Evolutionary conservation across 2,329 filamentous ascomycete species (phyloP), one percentile per base, ranked within the genome.

Genomic region (Coniella lustricola): DNA sequence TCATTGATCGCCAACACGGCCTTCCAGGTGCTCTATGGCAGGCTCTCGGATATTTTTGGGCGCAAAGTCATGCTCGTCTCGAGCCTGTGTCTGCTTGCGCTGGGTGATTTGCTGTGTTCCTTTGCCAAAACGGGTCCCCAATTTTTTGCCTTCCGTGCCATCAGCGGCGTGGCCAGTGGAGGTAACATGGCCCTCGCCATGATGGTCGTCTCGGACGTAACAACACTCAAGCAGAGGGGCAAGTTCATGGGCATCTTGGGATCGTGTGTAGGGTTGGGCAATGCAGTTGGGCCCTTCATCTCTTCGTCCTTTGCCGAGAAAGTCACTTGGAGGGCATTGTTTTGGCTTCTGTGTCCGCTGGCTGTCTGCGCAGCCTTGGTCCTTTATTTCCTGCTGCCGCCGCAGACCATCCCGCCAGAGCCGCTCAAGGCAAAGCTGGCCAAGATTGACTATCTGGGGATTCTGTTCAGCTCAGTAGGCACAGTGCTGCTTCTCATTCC

Each of bases 21-120:
- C 31, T 84, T 84, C 54, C 80, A 81, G 54, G 77, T 83, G 51
- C 68, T 85, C 0, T 84, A 84, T 58, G 80, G 81, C 17, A 71
- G 79, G 3, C 56, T 82, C 3, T 81, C 78, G 0, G 79, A 83
- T 60, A 75, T 82, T 1, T 73, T 82, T 44, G 78, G 79, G 17
- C 71, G 80, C 16, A 83, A 83, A 59, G 67, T 72, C 7, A 69
- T 84, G 7, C 76, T 78, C 44, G 58, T 84, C 3, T 68, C 67
- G 1, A 75, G 76, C 2, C 61, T 82, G 7, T 66, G 66, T 0
- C 60, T 81, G 12, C 64, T 85, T 4, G 68, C 71, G 7, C 48
- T 83, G 13, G 76, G 74, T 2, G 79, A 82, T 57, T 60, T 85
- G 42, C 64, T 81, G 1, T 84, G 80, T 57, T 77, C 76, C 1